These are phyloP conservation scores for Phytopythium chamaehyphon DNA, from an alignment of 352 stramenopile species.

Conservation along the genomic window DNA sequence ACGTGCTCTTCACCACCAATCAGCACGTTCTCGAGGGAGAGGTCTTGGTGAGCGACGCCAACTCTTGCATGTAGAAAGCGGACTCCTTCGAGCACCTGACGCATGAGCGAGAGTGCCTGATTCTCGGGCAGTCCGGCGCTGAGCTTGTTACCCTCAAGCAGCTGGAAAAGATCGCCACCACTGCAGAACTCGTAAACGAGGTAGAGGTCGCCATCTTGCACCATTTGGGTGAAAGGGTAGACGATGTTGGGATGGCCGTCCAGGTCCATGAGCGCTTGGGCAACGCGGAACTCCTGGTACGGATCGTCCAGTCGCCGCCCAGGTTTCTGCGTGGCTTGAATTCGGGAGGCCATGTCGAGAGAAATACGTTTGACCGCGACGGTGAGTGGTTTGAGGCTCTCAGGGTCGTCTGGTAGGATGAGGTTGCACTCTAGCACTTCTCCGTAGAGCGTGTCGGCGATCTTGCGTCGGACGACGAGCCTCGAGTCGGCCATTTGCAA, in stretches of 20 bases:
- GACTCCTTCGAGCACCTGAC: slow-evolving; percentile 22
- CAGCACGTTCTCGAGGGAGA: slow-evolving; percentile 32
- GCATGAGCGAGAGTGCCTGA: slow-evolving; percentile 11
- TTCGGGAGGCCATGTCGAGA: slow-evolving; percentile 2
- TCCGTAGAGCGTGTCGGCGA: slow-evolving; percentile 22
- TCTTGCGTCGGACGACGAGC: slow-evolving; percentile 16
- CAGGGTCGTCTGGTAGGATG: background rate
- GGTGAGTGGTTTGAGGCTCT: background rate
- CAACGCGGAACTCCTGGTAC: slow-evolving; percentile 12
- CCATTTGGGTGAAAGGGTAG: slow-evolving; percentile 8
- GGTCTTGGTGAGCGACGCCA: slow-evolving; percentile 25
- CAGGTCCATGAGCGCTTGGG: background rate
- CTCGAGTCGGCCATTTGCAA: background rate
- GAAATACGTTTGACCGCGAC: slow-evolving; percentile 27
- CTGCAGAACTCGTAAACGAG: slow-evolving; percentile 37
- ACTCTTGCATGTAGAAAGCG: slow-evolving; percentile 20
- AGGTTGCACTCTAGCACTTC: slow-evolving; percentile 19
- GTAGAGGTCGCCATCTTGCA: slow-evolving; percentile 12
- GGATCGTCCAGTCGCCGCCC: slow-evolving; percentile 10
- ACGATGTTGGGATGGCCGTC: slow-evolving; percentile 21
- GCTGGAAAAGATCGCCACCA: slow-evolving; percentile 26
- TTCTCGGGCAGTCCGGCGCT: slow-evolving; percentile 9
- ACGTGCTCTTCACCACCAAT: slow-evolving; percentile 10
- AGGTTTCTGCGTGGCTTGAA: background rate
- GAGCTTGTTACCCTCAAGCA: background rate